Evolutionary conservation across 2,329 filamentous ascomycete species (phyloP).

Genomic region (Stemphylium lycopersici): DNA sequence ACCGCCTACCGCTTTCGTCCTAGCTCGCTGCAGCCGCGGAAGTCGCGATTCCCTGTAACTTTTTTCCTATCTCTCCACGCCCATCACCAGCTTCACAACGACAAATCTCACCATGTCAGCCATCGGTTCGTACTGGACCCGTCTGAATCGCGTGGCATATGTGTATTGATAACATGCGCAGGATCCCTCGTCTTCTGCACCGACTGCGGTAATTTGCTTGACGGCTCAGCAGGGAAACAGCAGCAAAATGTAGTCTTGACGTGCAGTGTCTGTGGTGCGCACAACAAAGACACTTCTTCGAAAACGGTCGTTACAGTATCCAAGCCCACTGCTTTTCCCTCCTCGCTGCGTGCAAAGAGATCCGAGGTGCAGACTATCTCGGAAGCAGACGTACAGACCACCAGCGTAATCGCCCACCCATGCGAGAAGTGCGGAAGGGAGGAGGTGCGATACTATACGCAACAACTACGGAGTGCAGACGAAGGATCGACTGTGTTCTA

Average conservation of each 20-base stretch:
- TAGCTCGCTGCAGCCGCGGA: constrained; percentile 23
- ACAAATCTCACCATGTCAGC: constrained; percentile 70
- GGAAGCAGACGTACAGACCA: constrained; percentile 76
- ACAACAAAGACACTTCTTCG: constrained; percentile 55
- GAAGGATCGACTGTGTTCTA: constrained; percentile 95
- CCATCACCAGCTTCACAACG: background rate
- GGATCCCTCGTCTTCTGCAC: constrained; percentile 79
- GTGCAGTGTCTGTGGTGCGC: constrained; percentile 85
- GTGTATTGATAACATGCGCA: background rate
- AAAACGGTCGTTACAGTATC: constrained; percentile 81
- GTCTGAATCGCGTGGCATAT: background rate
- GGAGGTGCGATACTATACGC: constrained; percentile 82
- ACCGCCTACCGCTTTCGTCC: constrained; percentile 31
- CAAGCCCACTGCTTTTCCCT: constrained; percentile 91
- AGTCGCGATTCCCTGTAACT: constrained; percentile 24
- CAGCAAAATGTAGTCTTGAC: constrained; percentile 71
- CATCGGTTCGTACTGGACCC: constrained; percentile 67
- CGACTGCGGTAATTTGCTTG: constrained; percentile 88
- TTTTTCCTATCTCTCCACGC: constrained; percentile 22
- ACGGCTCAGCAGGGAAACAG: constrained; percentile 73
- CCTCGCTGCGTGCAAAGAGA: constrained; percentile 80
- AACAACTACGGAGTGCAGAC: constrained; percentile 89
- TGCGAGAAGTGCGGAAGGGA: constrained; percentile 82
- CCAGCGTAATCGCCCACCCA: constrained; percentile 69
- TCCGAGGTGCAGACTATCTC: constrained; percentile 86